Base-by-base conservation (phyloP, 2,329 filamentous ascomycete species). In the Dissoconium aciculare region DNA sequence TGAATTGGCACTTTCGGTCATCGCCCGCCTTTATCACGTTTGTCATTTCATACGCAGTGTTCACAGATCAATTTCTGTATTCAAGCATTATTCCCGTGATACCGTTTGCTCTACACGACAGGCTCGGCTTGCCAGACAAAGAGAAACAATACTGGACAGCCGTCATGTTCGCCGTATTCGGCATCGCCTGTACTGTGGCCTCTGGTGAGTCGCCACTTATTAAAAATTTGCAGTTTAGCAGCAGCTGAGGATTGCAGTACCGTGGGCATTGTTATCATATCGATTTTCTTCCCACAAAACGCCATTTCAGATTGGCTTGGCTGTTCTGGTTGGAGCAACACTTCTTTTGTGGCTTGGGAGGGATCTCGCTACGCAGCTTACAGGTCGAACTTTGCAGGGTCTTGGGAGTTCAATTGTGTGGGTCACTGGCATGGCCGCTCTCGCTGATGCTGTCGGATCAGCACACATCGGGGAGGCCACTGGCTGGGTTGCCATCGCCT, bases 161-260 rank as follows among this genome's bases (percentile, higher is more conserved):
- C 0, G 63, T 80, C 8, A 59, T 82, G 2, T 57, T 83, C 0
- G 73, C 74, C 3, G 65, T 74, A n/a, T 82, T 81, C 47, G 76
- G 74, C 23, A 71, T 67, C 2, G 67, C 73, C 3, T 56, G 80
- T 4, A 60, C 80, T 11, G 57, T 69, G 2, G 63, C 63, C n/a
- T n/a, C n/a, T n/a, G n/a, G n/a, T n/a, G n/a, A n/a, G n/a, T n/a
- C n/a, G 15, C 66, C 66, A 11, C 54, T 30, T 33, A 26, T n/a
- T n/a, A n/a, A n/a, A n/a, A 33, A 31, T 26, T n/a, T n/a, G n/a
- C n/a, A n/a, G n/a, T n/a, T n/a, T n/a, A 13, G 25, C 21, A n/a
- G 24, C 28, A 29, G 17, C 29, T 24, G 29, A 14, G 11, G 0
- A 10, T 4, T 12, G 3, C 15, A 36, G 32, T 58, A 5, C 42